phyloP scores from a whole-genome alignment of 305 asterid species.

The Rubia peregrina region DNA sequence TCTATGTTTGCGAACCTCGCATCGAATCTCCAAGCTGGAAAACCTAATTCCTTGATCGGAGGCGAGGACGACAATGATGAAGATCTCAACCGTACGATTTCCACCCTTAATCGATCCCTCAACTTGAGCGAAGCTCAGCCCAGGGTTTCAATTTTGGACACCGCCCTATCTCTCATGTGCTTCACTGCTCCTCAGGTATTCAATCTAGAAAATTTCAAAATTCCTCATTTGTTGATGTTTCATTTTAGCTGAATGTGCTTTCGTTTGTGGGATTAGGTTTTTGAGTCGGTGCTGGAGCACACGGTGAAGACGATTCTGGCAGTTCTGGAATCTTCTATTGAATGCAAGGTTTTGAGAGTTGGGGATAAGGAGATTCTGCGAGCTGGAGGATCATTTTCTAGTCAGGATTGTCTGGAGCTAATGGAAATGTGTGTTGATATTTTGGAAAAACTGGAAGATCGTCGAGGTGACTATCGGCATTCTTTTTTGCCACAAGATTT shows the following conservation, averaged over 20 bases:
- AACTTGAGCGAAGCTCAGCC: conserved; percentile 41
- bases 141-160: conserved; percentile 47
- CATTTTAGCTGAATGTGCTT: neutral
- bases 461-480: conserved; percentile 33
- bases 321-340: conserved; percentile 51
- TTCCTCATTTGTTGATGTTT: conserved; percentile 1
- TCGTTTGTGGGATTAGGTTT: conserved; percentile 35
- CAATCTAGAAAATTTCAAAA: conserved; percentile 1
- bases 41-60: conserved; percentile 25
- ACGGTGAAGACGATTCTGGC: conserved; percentile 45
- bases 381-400: conserved; percentile 48
- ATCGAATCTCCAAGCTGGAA: conserved; percentile 35
- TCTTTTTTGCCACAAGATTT: neutral
- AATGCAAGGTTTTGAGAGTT: conserved; percentile 37
- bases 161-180: conserved; percentile 77
- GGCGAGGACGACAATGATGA: conserved; percentile 13
- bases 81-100: conserved; percentile 25
- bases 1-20: conserved; percentile 55
- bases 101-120: conserved; percentile 54
- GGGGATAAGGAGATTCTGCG: conserved; percentile 34
- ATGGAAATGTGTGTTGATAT: conserved; percentile 43
- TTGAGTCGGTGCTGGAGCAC: conserved; percentile 42
- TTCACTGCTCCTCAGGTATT: conserved; percentile 66
- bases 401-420: conserved; percentile 33
- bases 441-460: conserved; percentile 35